Evolutionary conservation across 352 stramenopile species (phyloP), one percentile per base, ranked within the genome.

Genomic region (Pythium aquatile): DNA sequence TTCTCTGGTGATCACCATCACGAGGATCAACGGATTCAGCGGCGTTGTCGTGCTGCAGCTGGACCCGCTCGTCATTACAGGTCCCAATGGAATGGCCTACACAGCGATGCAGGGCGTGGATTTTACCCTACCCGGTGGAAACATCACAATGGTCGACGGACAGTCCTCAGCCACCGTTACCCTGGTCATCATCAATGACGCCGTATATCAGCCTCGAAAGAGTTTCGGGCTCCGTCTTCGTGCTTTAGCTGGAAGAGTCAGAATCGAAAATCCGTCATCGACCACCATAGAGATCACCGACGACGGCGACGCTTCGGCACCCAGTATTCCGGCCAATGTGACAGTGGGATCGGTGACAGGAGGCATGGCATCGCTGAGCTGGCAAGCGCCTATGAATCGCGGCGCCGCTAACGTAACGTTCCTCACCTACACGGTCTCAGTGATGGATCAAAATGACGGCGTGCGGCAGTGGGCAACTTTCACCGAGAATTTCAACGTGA

Each of bases 261-360:
- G 17, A 7, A 17, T 88, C n/a, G 73, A 65, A 2, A 33, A 55
- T 4, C 4, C 42, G 5, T 16, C 35, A 10, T 44, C 60, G 2
- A 59, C 54, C 3, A 30, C 68, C n/a, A 42, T 89, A 14, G 65
- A 82, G 5, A 83, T 89, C 26, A 16, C 73, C 0, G 80, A 89
- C 56, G 80, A 89, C 48, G 75, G 76, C 26, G 80, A 89, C 47
- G 54, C 68, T 0, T 89, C 80, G 1, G 55, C 73, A 35, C 78
- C 80, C 0, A 65, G 68, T 40, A 26, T 62, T 6, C 67, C 70
- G 0, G 71, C 59, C 20, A 47, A 28, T 6, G 16, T 86, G 33
- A 54, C 54, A 7, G 44, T 55, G 5, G 40, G 30, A 29, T 33
- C 40, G 0, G 16, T 73, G 11, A 81, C 69, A 3, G 80, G 80